Percentiles rank a stretch among this genome's conserved stretches.
Conservation (phyloP, 176 grass and related monocot species). For the Elymus sibiricus region DNA sequence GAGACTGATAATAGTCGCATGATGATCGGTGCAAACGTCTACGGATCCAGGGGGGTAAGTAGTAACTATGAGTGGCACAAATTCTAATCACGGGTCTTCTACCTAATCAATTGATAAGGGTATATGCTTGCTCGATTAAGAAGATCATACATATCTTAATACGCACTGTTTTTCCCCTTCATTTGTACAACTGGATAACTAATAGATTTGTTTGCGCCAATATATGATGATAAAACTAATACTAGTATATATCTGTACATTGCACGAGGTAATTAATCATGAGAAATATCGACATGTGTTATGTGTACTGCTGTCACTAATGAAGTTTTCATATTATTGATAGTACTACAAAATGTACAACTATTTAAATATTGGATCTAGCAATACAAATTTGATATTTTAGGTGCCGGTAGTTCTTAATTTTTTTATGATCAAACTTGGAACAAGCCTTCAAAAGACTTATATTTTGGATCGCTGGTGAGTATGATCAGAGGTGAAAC, state of each 20-base stretch:
- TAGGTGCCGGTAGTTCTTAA: background rate
- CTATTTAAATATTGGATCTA: background rate
- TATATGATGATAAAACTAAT: background rate
- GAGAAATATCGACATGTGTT: background rate
- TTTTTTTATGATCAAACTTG: background rate
- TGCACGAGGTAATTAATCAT: background rate
- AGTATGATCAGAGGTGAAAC: too few relatives aligned
- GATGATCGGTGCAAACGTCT: constrained; percentile 3
- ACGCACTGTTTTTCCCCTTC: background rate
- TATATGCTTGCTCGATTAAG: background rate
- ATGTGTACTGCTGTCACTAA: background rate
- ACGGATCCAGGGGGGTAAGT: constrained; percentile 24
- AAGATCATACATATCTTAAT: constrained; percentile 22
- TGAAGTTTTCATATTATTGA: background rate
- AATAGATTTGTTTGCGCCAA: background rate
- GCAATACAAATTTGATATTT: background rate
- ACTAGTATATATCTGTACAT: background rate
- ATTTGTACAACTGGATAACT: constrained; percentile 9
- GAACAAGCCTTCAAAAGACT: background rate
- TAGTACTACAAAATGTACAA: background rate
- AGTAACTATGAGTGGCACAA: constrained; percentile 37
- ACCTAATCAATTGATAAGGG: background rate
- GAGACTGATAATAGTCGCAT: constrained; percentile 29
- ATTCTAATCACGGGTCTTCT: background rate
- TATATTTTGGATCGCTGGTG: too few relatives aligned